A percentile compares a stretch with the other conserved stretches of the same genome.
phyloP scores from a whole-genome alignment of 2,329 filamentous ascomycete genomes.

The Aspergillus quadricinctus region DNA sequence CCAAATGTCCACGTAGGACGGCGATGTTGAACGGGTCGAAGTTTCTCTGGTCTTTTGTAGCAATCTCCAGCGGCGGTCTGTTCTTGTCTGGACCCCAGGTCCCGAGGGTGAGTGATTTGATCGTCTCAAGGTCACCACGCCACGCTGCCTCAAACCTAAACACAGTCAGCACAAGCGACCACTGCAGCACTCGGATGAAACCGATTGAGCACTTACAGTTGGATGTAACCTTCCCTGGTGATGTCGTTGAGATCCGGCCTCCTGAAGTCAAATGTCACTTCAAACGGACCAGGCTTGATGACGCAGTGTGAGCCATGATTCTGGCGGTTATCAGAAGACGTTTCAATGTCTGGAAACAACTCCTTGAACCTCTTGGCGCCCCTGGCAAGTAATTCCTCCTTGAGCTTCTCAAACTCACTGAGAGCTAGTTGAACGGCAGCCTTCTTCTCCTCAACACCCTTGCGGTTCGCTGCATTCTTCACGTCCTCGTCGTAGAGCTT shows the following conservation, averaged over 20 bases:
- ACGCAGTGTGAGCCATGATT: not conserved
- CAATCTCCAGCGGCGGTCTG: constrained; percentile 60
- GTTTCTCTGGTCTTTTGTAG: constrained; percentile 49
- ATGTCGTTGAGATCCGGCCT: constrained; percentile 49
- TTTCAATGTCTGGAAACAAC: constrained; percentile 51
- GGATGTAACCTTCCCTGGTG: constrained; percentile 56
- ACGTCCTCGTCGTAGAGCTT: constrained; percentile 20
- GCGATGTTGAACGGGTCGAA: constrained; percentile 66
- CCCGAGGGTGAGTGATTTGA: constrained; percentile 39
- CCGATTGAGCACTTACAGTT: constrained; percentile 48
- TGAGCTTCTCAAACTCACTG: constrained; percentile 51
- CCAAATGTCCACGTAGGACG: constrained; percentile 60
- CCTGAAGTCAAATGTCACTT: constrained; percentile 50
- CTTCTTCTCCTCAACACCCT: constrained; percentile 49
- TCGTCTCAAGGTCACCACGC: constrained; percentile 61
- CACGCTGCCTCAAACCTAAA: constrained; percentile 62
- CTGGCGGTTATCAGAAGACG: not conserved
- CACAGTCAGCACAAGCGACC: constrained; percentile 34
- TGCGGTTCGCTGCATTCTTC: not conserved
- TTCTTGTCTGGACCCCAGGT: constrained; percentile 43
- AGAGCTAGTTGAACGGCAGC: constrained; percentile 51
- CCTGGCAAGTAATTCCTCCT: constrained; percentile 51
- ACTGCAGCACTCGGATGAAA: constrained; percentile 30
- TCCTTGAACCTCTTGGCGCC: constrained; percentile 65
- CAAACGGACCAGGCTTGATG: constrained; percentile 39